phyloP scores from a whole-genome alignment of 345 rosid genomes.

The Theobroma cacao region DNA sequence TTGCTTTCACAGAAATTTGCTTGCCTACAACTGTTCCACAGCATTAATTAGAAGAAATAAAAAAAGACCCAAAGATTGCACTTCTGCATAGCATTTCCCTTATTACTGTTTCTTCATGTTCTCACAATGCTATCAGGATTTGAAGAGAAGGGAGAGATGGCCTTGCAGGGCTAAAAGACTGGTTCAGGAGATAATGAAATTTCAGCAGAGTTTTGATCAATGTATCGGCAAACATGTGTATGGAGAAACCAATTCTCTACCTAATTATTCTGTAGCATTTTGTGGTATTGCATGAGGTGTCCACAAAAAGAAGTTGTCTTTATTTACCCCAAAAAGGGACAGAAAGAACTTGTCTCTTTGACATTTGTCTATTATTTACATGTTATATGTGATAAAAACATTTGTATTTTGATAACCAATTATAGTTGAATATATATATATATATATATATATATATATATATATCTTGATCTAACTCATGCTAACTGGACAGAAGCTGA shows the following conservation, averaged over 20 bases:
- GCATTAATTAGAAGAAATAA: background rate
- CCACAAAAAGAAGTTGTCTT: background rate
- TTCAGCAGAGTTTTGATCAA: background rate
- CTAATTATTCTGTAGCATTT: background rate
- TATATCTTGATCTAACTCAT: background rate
- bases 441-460: too few species aligned
- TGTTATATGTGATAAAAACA: background rate
- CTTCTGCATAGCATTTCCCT: background rate
- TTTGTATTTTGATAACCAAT: background rate
- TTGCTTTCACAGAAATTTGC: background rate
- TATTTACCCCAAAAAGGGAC: background rate
- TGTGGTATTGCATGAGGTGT: background rate
- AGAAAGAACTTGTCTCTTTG: background rate
- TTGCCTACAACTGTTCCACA: background rate
- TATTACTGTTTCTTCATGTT: background rate
- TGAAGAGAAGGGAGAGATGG: background rate
- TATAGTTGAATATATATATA: background rate
- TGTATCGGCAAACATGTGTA: background rate
- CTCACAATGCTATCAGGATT: background rate
- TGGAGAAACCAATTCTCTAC: background rate
- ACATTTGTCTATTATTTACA: background rate
- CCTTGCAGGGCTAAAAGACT: background rate
- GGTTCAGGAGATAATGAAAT: background rate
- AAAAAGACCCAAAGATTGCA: background rate
- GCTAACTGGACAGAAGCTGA: background rate